Evolutionary conservation across 148 eudicot genomes (phyloP), one percentile per base, ranked within the genome.

Genomic region (Salicornia ramosissima): DNA sequence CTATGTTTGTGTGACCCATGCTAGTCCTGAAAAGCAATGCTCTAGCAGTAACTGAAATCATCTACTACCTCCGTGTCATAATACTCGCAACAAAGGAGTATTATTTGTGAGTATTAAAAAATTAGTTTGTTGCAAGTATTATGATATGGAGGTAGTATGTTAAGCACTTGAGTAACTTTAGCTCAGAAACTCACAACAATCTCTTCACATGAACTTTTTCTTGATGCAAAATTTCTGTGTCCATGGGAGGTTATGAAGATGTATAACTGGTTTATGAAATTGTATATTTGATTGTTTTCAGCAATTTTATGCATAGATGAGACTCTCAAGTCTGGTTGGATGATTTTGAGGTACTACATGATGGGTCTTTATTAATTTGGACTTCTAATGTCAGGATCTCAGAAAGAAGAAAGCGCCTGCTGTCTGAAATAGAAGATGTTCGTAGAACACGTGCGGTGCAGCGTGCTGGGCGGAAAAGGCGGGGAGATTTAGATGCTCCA

Each of bases 391-490:
- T 66, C 86, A 94, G 98, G 80, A 94, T 94, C 76, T 59, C 82
- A 68, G 96, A 90, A 28, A 80, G 96, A 71, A 78, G 89, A 73
- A 83, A 77, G 64, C 90, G 85, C 67, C 80, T 94, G 57, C 75
- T 88, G 40, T 80, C 83, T 58, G 96, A 94, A 85, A 88, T 94
- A 51, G 80, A 83, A 78, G 97, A 86, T 65, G 97, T 94, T 55
- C 88, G 97, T 45, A 86, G 90, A 49, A 90, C 98, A 67, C 90
- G 98, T 68, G 96, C 92, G 57, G 79, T 88, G 78, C 98, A 94
- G 60, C 98, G 98, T 67, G 90, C 92, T 80, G 83, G 92, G 58
- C 85, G 98, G 33, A 87, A 69, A 83, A 90, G 90, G 80, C 91
- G 80, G 56, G 94, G 90, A 71, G 79, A 80, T 49, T 78, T 77